A percentile compares a stretch with the other conserved stretches of the same genome.
Evolutionary conservation across 2,329 filamentous ascomycete genomes (phyloP).

Genomic region (Diplodia seriata): DNA sequence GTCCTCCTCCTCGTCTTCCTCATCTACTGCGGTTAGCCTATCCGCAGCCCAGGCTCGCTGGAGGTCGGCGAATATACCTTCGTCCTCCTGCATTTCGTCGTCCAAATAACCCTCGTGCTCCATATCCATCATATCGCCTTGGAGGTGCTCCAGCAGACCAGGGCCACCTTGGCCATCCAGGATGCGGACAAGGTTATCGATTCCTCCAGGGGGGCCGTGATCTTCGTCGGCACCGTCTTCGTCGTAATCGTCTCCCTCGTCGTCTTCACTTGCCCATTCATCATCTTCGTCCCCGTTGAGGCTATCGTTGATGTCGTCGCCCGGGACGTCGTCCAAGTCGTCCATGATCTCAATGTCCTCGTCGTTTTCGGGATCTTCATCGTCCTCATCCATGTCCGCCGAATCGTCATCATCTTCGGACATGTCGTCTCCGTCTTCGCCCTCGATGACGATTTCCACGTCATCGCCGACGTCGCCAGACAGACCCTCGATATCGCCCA

Average conservation of each 20-base stretch:
- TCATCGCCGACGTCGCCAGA: slow-evolving; percentile 68
- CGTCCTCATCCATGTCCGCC: slow-evolving; percentile 62
- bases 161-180: slow-evolving; percentile 48
- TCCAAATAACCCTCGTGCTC: slow-evolving; percentile 61
- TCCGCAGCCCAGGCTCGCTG: neutral
- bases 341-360: slow-evolving; percentile 61
- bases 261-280: slow-evolving; percentile 53
- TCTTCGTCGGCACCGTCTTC: slow-evolving; percentile 64
- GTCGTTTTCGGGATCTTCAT: slow-evolving; percentile 63
- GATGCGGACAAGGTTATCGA: slow-evolving; percentile 38
- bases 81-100: slow-evolving; percentile 65
- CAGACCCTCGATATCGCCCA: slow-evolving; percentile 73
- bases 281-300: slow-evolving; percentile 50
- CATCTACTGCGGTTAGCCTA: slow-evolving; percentile 35
- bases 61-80: slow-evolving; percentile 57
- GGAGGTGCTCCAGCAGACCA: slow-evolving; percentile 49
- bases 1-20: slow-evolving; percentile 67
- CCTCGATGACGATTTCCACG: slow-evolving; percentile 85
- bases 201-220: slow-evolving; percentile 49
- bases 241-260: slow-evolving; percentile 52
- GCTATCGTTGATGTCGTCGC: slow-evolving; percentile 57
- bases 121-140: slow-evolving; percentile 54
- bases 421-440: slow-evolving; percentile 63
- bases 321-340: slow-evolving; percentile 58
- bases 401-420: slow-evolving; percentile 63